Evolutionary conservation across 192 early-diverging fungal species (phyloP), one percentile per base, ranked within the genome.

Genomic region (Coemansia sp.): DNA sequence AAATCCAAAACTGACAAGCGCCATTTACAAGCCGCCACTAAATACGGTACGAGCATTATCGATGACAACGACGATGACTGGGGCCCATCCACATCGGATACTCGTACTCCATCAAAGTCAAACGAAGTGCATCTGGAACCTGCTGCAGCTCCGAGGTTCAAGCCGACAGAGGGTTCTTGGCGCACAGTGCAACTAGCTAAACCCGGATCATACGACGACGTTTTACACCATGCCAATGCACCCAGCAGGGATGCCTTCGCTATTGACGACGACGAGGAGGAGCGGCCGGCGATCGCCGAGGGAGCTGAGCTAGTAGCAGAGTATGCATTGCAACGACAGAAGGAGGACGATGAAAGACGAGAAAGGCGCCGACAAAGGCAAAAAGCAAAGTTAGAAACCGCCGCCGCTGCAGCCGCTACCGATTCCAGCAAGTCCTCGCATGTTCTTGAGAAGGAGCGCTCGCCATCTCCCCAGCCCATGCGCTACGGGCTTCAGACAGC

Each of bases 401-500:
- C n/a, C n/a, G 59, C 64, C 9, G 36, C 33, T 24, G 51, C 37
- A 29, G 59, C 46, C 17, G 31, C 17, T 19, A 7, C 7, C 3
- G n/a, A 21, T 4, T 60, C 59, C 9, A 60, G 59, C 3, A 60
- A 60, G 10, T 0, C 21, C 4, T 13, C 59, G 0, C 17, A 27
- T 17, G 14, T 6, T 8, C 59, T 46, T 19, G 31, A 42, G 11
- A 10, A 4, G 36, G 17, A 17, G 35, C 46, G 57, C 14, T 39
- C 64, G 27, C 64, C 35, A 63, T 61, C 59, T 11, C 67, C 69
- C 0, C 54, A 59, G 11, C 57, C 42, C 24, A 73, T 67, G 73
- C 69, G 68, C 27, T 79, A 77, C 44, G 82, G 82, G 6, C 59
- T 84, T 36, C 78, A 68, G 66, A 80, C 82, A 5, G 82, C 82